phyloP scores from a whole-genome alignment of 768 basidiomycete genomes.

The Pholiota molesta region DNA sequence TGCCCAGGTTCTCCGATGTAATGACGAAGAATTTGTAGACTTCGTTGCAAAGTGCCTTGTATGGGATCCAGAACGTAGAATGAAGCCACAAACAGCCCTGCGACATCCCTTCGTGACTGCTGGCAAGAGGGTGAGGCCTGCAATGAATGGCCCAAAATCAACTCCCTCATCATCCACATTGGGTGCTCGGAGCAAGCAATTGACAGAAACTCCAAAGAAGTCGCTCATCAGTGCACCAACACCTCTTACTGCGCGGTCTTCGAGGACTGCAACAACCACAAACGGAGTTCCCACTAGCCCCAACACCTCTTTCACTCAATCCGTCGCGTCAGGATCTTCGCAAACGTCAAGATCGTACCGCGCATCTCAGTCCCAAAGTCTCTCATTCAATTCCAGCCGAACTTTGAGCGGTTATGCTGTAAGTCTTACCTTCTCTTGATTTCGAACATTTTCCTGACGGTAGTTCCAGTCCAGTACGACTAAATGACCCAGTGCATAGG shows the following conservation, averaged over 20 bases:
- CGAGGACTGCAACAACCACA: conserved; percentile 51
- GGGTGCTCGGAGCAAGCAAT: conserved; percentile 54
- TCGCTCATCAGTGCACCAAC: conserved; percentile 89
- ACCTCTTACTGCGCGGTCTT: conserved; percentile 78
- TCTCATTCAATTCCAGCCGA: conserved; percentile 77
- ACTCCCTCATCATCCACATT: conserved; percentile 61
- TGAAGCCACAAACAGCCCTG: conserved; percentile 92
- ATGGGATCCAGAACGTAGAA: conserved; percentile 96
- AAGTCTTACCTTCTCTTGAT: conserved; percentile 32
- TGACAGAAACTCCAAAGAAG: conserved; percentile 81
- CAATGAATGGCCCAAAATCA: conserved; percentile 52
- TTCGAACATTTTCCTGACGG: conserved; percentile 11
- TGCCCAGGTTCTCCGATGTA: conserved; percentile 85
- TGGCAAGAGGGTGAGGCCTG: conserved; percentile 56
- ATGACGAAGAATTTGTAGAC: conserved; percentile 95
- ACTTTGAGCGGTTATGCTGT: conserved; percentile 73
- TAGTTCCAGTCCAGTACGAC: conserved; percentile 38
- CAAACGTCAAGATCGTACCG: conserved; percentile 71
- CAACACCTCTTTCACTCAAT: conserved; percentile 54
- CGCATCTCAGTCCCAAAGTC: conserved; percentile 67
- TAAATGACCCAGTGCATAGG: conserved; percentile 34
- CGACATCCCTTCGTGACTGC: conserved; percentile 87
- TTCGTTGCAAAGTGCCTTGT: conserved; percentile 96
- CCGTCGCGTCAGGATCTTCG: conserved; percentile 56
- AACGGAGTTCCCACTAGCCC: conserved; percentile 63